Evolutionary conservation across 2,329 filamentous ascomycete species (phyloP).

Genomic region (Verticillium tricorpus): DNA sequence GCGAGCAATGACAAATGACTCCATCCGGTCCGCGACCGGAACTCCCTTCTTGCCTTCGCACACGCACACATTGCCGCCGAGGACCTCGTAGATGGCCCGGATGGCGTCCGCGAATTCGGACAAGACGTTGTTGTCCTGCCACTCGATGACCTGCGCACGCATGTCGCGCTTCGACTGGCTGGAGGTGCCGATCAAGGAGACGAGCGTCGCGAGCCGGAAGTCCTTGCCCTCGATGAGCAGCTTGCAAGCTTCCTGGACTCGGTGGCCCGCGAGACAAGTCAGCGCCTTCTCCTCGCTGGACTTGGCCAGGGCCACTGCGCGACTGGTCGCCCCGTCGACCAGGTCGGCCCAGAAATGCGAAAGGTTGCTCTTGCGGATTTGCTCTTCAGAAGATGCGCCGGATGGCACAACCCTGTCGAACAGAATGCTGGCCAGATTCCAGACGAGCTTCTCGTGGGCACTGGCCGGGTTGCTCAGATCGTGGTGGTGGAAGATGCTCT

Average conservation of each 20-base stretch:
- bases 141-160: conserved; percentile 73
- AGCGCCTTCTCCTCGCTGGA: conserved; percentile 80
- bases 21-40: conserved; percentile 73
- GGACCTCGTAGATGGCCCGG: conserved; percentile 82
- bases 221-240: conserved; percentile 71
- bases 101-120: conserved; percentile 84
- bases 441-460: conserved; percentile 68
- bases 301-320: conserved; percentile 51
- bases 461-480: conserved; percentile 38
- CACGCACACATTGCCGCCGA: conserved; percentile 81
- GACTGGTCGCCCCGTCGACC: conserved; percentile 55
- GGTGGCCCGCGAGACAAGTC: conserved; percentile 71
- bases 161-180: conserved; percentile 68
- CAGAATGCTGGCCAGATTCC: conserved; percentile 81
- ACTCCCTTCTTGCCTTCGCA: conserved; percentile 72
- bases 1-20: conserved; percentile 76
- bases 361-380: conserved; percentile 58
- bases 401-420: conserved; percentile 64
- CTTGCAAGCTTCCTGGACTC: conserved; percentile 78
- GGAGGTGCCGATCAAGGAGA: conserved; percentile 77
- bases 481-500: conserved; percentile 34
- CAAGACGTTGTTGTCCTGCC: conserved; percentile 77
- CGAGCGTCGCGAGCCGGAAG: conserved; percentile 77
- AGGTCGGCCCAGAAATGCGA: conserved; percentile 62
- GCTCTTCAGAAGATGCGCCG: conserved; percentile 22